These are phyloP conservation scores for Rusavskia elegans DNA, from an alignment of 495 filamentous ascomycete genomes.

Conservation along the genomic window DNA sequence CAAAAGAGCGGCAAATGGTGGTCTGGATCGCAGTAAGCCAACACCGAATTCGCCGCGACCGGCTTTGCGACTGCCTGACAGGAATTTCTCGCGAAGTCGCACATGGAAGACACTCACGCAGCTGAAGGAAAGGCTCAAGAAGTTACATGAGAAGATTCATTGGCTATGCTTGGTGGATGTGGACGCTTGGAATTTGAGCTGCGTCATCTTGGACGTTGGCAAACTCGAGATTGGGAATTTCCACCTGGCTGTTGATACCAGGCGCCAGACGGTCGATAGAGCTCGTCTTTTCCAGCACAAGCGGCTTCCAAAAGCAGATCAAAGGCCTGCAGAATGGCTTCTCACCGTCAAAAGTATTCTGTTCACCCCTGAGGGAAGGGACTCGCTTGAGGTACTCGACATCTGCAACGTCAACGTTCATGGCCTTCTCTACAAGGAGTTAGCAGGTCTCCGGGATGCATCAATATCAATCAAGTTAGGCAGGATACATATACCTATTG, in stretches of 20 bases:
- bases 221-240: slow-evolving; percentile 70
- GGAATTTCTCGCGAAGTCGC: slow-evolving; percentile 37
- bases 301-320: slow-evolving; percentile 49
- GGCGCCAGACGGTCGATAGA: slow-evolving; percentile 78
- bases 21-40: slow-evolving; percentile 6
- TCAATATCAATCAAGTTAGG: slow-evolving; percentile 84
- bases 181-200: slow-evolving; percentile 60
- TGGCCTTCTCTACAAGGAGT: slow-evolving; percentile 74
- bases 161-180: slow-evolving; percentile 87
- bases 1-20: slow-evolving; percentile 12
- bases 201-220: slow-evolving; percentile 65
- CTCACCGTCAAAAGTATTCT: slow-evolving; percentile 70
- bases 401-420: slow-evolving; percentile 78
- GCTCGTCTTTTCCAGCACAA: slow-evolving; percentile 80
- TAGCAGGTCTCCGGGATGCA: slow-evolving; percentile 78
- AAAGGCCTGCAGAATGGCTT: slow-evolving; percentile 88
- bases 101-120: slow-evolving; percentile 63
- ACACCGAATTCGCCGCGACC: slow-evolving; percentile 9
- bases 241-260: slow-evolving; percentile 75
- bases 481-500: slow-evolving; percentile 75
- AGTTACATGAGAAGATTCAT: slow-evolving; percentile 67
- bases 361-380: slow-evolving; percentile 69
- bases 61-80: slow-evolving; percentile 3
- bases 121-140: slow-evolving; percentile 72
- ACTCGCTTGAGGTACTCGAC: slow-evolving; percentile 81